Conservation (phyloP, 345 rosid genomes). For the Melaleuca quinquenervia region DNA sequence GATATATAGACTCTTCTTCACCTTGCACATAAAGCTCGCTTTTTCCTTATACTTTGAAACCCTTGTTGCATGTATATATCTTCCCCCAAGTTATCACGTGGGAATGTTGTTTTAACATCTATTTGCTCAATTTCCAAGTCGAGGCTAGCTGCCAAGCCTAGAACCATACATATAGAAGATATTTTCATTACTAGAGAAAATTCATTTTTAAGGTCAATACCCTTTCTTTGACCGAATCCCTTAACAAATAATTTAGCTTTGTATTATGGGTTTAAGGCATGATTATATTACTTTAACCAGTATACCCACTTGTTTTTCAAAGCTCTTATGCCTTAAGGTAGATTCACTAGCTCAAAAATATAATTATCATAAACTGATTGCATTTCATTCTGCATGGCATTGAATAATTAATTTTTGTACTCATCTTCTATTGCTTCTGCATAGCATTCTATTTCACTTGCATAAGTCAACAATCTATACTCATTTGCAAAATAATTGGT, state of each 20-base stretch:
- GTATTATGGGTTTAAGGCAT: background rate
- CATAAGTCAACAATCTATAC: background rate
- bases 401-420: no score
- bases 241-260: no score
- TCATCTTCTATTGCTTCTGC: background rate
- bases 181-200: no score
- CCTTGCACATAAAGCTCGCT: background rate
- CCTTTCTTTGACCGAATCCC: no score
- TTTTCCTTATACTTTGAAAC: background rate
- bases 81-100: background rate
- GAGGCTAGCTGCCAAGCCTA: no score
- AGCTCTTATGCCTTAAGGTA: background rate
- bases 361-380: background rate
- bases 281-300: background rate
- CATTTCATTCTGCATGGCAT: no score
- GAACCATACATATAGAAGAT: no score
- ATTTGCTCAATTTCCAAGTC: no score
- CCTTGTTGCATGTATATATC: background rate
- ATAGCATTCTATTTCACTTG: background rate
- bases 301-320: background rate
- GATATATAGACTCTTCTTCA: background rate
- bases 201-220: no score
- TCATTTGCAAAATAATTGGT: background rate
- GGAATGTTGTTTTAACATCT: background rate
- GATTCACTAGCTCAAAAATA: background rate